Percentiles rank a stretch among this genome's conserved stretches.
phyloP scores from a whole-genome alignment of 495 filamentous ascomycete genomes.

The Amorphotheca resinae region DNA sequence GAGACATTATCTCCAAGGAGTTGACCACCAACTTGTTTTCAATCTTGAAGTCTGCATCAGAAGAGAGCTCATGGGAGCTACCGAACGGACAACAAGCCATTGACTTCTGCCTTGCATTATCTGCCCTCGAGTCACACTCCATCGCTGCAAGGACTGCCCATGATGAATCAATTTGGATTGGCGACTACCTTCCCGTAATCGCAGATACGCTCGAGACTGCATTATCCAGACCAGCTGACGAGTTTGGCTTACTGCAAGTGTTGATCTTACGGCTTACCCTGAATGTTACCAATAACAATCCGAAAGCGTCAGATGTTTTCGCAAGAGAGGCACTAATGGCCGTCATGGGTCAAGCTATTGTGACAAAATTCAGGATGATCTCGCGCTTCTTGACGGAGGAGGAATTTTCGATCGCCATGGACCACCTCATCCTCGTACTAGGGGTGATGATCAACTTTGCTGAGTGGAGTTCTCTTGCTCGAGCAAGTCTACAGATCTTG shows the following conservation, averaged over 20 bases:
- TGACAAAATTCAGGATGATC: constrained; percentile 25
- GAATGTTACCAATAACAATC: constrained; percentile 79
- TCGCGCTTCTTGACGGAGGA: constrained; percentile 31
- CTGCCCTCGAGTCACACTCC: constrained; percentile 52
- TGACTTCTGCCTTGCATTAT: constrained; percentile 35
- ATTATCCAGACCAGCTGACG: constrained; percentile 7
- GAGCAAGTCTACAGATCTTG: constrained; percentile 24
- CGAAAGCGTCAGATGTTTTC: constrained; percentile 52
- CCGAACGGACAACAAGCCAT: constrained; percentile 21
- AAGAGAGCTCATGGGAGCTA: constrained; percentile 18
- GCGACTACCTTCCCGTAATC: constrained; percentile 20
- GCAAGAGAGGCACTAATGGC: constrained; percentile 31
- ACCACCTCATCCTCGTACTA: constrained; percentile 65
- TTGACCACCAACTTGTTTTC: constrained; percentile 39
- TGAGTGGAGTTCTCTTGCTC: constrained; percentile 53
- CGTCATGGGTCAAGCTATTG: constrained; percentile 22
- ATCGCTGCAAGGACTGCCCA: constrained; percentile 21
- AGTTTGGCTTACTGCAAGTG: constrained; percentile 8
- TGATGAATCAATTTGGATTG: constrained; percentile 22
- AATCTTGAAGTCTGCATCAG: constrained; percentile 26
- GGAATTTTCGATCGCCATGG: constrained; percentile 37
- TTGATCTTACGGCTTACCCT: constrained; percentile 56
- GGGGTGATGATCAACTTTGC: constrained; percentile 84
- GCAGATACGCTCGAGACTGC: constrained; percentile 10
- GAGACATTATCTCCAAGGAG: constrained; percentile 37